Base-by-base conservation (phyloP, 2,329 filamentous ascomycete species). In the Nemania serpens region DNA sequence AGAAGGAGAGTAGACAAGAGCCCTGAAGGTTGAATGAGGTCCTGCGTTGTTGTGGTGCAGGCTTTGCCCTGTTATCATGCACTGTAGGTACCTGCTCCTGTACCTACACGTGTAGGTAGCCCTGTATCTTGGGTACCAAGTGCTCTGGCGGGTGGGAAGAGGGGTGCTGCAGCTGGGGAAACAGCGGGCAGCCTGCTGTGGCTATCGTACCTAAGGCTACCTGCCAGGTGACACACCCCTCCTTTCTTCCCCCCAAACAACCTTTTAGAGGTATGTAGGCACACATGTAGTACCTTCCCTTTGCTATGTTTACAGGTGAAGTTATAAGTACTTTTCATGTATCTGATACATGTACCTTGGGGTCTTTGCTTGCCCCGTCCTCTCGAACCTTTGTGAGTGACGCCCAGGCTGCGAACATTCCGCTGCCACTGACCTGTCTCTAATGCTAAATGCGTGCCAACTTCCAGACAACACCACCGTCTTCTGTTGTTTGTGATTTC, bases 1-100 rank as follows among this genome's bases (percentile, higher is more conserved):
- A 55, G 57, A 58, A 55, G 49, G 56, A 59, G 58, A 55, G 25
- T 59, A 57, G 59, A 59, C 43, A 34, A 29, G 52, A 37, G 50
- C 41, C 52, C 60, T 50, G 49, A 50, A 58, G 51, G 58, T 29
- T 61, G 51, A 59, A 60, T 55, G 55, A 63, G 57, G 58, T 54
- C 58, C 68, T 61, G 66, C 56, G 62, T 64, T 70, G 66, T 65
- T 65, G 66, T 67, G 64, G 67, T 63, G 68, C 61, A 55, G 46
- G 46, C 46, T 48, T 39, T 29, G 25, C 25, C 25, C 25, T 29
- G 25, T 29, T 29, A 29, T 29, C 50, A 22, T 6, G n/a, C 25
- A 17, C 34, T 46, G 51, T 36, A 55, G 18, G 51, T 47, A 39
- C 41, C 51, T 42, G 20, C 41, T 39, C 34, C 41, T n/a, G 49